Conservation (phyloP, 148 eudicot species). For the Cornus florida region DNA sequence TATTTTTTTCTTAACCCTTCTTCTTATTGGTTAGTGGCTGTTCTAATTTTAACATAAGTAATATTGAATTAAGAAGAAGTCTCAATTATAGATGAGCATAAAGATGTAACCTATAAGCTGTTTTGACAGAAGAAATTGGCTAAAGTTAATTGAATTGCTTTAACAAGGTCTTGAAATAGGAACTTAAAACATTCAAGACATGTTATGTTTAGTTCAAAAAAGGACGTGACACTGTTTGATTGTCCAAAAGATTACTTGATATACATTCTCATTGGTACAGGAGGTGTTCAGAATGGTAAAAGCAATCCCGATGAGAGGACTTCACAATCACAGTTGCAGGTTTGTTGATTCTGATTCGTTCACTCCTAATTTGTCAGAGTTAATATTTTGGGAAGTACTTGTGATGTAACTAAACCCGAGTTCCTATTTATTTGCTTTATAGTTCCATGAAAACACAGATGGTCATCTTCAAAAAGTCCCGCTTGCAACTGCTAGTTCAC, state of each 20-base stretch:
- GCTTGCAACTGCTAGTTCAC: conserved; percentile 38
- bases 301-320: not conserved
- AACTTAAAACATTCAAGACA: not conserved
- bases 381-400: not conserved
- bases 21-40: too few relatives aligned
- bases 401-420: not conserved
- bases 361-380: not conserved
- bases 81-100: not conserved
- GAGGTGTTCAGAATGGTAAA: not conserved
- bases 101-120: not conserved
- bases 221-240: not conserved
- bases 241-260: not conserved
- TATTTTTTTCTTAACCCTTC: too few relatives aligned
- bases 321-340: conserved; percentile 31
- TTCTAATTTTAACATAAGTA: not conserved
- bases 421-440: not conserved
- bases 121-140: not conserved
- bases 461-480: conserved; percentile 23
- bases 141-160: not conserved
- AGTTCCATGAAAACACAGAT: conserved; percentile 18
- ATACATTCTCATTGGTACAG: conserved; percentile 2
- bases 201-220: not conserved
- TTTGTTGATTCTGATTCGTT: not conserved
- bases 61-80: not conserved
- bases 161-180: not conserved